Conservation (phyloP, 495 filamentous ascomycete species). For the Tuber umbilicatum region DNA sequence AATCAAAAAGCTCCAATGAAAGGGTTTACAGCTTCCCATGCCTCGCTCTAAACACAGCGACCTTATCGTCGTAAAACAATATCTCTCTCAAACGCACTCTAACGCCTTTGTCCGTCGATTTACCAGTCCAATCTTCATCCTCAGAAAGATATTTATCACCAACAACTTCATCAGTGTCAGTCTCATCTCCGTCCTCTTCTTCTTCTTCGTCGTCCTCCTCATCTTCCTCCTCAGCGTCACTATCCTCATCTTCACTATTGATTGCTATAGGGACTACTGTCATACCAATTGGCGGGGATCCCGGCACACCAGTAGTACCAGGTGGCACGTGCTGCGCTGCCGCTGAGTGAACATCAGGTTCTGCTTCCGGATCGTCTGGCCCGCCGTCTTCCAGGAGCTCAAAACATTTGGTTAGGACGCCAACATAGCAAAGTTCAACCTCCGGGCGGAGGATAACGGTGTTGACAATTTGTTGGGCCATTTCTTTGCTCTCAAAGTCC, state of each 20-base stretch:
- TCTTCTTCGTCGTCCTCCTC: constrained; percentile 47
- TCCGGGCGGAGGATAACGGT: constrained; percentile 82
- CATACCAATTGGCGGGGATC: constrained; percentile 37
- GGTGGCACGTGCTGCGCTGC: constrained; percentile 35
- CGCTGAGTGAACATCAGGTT: constrained; percentile 32
- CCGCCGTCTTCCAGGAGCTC: constrained; percentile 72
- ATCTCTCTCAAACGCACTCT: constrained; percentile 72
- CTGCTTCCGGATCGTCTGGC: constrained; percentile 33
- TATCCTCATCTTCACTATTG: constrained; percentile 44
- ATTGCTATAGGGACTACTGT: constrained; percentile 39
- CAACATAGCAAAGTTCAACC: constrained; percentile 74
- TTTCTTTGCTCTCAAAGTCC: constrained; percentile 62
- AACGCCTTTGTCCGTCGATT: constrained; percentile 46
- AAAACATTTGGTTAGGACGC: constrained; percentile 75
- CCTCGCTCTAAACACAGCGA: constrained; percentile 73
- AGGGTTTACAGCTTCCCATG: constrained; percentile 58
- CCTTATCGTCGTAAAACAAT: constrained; percentile 82
- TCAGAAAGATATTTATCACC: constrained; percentile 47
- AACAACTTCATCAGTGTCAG: constrained; percentile 43
- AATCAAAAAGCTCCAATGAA: constrained; percentile 4
- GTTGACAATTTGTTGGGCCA: constrained; percentile 77
- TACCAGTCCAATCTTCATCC: constrained; percentile 44
- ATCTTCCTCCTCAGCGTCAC: constrained; percentile 46
- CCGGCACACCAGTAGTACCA: constrained; percentile 32
- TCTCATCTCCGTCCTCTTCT: constrained; percentile 42